Percentiles rank a stretch among this genome's conserved stretches.
Evolutionary conservation across 108 stramenopile species (phyloP).

Genomic region (Skeletonema menzelii): DNA sequence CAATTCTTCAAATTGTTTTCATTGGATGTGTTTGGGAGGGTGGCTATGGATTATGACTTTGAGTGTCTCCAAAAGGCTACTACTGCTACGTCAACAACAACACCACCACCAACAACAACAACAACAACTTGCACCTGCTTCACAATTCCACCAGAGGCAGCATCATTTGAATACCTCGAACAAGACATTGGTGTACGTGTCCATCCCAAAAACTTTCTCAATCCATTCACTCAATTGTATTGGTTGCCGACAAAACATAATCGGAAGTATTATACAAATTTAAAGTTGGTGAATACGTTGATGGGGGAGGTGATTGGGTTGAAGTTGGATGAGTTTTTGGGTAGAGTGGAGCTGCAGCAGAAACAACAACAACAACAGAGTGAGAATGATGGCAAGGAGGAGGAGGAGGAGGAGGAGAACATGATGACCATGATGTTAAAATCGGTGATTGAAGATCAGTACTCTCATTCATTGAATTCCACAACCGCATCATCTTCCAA

Average conservation of each 20-base stretch:
- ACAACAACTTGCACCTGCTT: neutral
- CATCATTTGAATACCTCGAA: conserved; percentile 27
- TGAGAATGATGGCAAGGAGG: too few relatives aligned
- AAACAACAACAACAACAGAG: neutral
- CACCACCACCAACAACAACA: neutral
- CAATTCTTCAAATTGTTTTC: conserved; percentile 34
- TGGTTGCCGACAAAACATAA: conserved; percentile 26
- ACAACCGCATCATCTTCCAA: neutral
- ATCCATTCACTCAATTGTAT: conserved; percentile 28
- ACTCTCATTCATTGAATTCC: neutral
- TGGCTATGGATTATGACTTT: conserved; percentile 26
- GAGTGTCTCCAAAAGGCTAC: neutral
- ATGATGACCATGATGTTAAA: neutral
- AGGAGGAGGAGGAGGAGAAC: neutral
- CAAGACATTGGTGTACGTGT: conserved; percentile 11
- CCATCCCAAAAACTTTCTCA: conserved; percentile 6
- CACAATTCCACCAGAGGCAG: conserved; percentile 7
- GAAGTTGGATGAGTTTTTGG: neutral
- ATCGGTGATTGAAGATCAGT: neutral
- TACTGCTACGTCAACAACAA: neutral
- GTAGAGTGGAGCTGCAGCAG: neutral
- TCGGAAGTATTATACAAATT: conserved; percentile 15
- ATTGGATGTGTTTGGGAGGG: conserved; percentile 30
- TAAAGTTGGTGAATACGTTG: conserved; percentile 4
- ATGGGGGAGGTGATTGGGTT: conserved; percentile 23